A percentile compares a stretch with the other conserved stretches of the same genome.
phyloP scores from a whole-genome alignment of 2,329 filamentous ascomycete genomes.

The Hymenoscyphus albidus region DNA sequence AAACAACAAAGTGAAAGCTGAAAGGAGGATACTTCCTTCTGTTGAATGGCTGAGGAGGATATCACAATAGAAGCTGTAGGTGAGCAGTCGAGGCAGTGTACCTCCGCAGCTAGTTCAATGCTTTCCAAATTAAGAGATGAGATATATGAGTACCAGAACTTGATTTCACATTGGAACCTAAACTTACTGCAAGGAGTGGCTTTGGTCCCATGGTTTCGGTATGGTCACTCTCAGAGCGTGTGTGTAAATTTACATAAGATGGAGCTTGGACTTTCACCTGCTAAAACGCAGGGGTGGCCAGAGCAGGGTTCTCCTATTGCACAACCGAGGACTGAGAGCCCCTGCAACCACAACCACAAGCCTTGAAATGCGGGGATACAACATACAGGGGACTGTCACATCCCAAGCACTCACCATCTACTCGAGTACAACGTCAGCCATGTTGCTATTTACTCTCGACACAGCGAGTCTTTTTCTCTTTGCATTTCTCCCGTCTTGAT shows the following conservation, averaged over 20 bases:
- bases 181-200: no score
- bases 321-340: not conserved
- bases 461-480: not conserved
- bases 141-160: not conserved
- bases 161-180: no score
- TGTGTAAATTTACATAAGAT: no score
- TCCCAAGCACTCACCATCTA: not conserved
- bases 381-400: not conserved
- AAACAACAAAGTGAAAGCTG: not conserved
- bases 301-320: not conserved
- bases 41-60: not conserved
- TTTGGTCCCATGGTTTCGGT: no score
- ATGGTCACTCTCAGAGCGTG: no score
- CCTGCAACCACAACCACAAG: no score
- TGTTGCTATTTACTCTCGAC: not conserved
- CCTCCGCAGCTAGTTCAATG: slow-evolving; percentile 21
- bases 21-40: not conserved
- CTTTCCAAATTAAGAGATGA: not conserved
- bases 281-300: not conserved
- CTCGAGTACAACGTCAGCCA: not conserved
- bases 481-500: not conserved
- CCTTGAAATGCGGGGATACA: not conserved
- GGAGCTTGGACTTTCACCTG: not conserved
- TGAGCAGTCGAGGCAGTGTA: slow-evolving; percentile 23
- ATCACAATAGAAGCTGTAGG: not conserved